Base-by-base conservation (phyloP, 2,329 filamentous ascomycete species). In the Parascedosporium putredinis region DNA sequence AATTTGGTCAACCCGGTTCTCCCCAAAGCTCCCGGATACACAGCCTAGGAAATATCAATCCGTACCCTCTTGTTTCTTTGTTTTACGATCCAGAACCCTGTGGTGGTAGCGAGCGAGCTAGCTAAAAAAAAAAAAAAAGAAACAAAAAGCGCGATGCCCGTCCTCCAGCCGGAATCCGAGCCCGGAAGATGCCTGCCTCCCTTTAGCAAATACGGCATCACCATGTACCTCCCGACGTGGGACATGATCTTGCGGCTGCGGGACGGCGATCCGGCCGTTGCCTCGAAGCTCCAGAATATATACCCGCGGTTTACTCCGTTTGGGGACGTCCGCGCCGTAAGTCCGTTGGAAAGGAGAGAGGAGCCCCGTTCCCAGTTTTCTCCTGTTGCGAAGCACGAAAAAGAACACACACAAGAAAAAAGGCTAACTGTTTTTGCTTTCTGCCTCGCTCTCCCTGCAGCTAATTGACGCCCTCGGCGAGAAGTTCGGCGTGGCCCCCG, bases 221-320 rank as follows among this genome's bases (percentile, higher is more conserved):
- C 73, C 47, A 61, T 66, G 49, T 71, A 75, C 55, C 27, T 66
- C 2, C 68, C 68, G 1, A 67, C 67, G 22, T 75, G 72, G 72
- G 60, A 68, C 5, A 56, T 61, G 5, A 59, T 60, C n/a, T 55
- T 64, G 42, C 57, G 56, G 4, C 54, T 75, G 29, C 66, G 71
- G 7, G 64, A 72, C 6, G 70, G 70, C 14, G 70, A 73, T 47
- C 54, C 51, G 24, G 50, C 56, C 9, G 45, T 67, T 1, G 48
- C 73, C n/a, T 43, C 57, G 29, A 58, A 47, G 16, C 42, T 75
- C 1, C 62, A 62, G 46, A 66, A 70, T 50, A 63, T 75, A 24
- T 75, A 75, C 45, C 73, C 73, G 9, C 67, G 73, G 3, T 71
- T 75, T 51, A 54, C 58, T 1, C 71, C 73, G 1, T 70, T 63